Evolutionary conservation across 2,329 filamentous ascomycete genomes (phyloP).

Genomic region (Aspergillus novoparasiticus): DNA sequence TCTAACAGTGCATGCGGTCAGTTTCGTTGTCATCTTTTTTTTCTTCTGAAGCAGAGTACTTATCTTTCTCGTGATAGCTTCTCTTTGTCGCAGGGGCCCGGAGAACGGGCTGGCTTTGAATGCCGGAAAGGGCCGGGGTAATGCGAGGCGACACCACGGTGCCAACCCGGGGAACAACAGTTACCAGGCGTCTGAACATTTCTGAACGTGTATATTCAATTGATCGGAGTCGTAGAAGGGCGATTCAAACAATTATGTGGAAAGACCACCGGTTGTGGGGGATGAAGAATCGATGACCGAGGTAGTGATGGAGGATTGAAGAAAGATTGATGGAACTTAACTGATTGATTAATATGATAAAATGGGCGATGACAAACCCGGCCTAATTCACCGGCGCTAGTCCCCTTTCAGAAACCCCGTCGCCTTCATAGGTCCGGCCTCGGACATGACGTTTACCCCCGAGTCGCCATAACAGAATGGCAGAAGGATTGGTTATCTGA

Average conservation of each 20-base stretch:
- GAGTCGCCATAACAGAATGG: neutral
- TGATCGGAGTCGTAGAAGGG: neutral
- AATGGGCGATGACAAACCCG: conserved; percentile 7
- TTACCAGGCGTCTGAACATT: conserved; percentile 62
- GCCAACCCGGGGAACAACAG: conserved; percentile 56
- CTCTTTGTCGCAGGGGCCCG: conserved; percentile 42
- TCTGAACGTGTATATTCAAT: conserved; percentile 2
- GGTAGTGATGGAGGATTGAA: neutral
- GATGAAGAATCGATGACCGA: conserved; percentile 4
- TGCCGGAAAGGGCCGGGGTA: conserved; percentile 50
- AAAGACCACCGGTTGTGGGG: conserved; percentile 13
- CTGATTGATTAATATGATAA: conserved; percentile 15
- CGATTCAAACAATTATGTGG: conserved; percentile 21
- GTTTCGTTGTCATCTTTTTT: conserved; percentile 8
- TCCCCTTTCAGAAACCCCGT: neutral
- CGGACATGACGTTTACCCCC: conserved; percentile 20
- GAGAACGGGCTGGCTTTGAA: conserved; percentile 45
- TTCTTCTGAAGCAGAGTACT: conserved; percentile 30
- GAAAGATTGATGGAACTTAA: conserved; percentile 20
- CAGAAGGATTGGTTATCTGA: neutral
- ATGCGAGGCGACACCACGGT: conserved; percentile 52
- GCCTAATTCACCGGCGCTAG: neutral
- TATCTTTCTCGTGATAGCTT: conserved; percentile 69
- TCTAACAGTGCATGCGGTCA: conserved; percentile 61
- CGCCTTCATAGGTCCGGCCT: conserved; percentile 23